Evolutionary conservation across 2,329 filamentous ascomycete species (phyloP).

Genomic region (Neophaeococcomyces aloes): DNA sequence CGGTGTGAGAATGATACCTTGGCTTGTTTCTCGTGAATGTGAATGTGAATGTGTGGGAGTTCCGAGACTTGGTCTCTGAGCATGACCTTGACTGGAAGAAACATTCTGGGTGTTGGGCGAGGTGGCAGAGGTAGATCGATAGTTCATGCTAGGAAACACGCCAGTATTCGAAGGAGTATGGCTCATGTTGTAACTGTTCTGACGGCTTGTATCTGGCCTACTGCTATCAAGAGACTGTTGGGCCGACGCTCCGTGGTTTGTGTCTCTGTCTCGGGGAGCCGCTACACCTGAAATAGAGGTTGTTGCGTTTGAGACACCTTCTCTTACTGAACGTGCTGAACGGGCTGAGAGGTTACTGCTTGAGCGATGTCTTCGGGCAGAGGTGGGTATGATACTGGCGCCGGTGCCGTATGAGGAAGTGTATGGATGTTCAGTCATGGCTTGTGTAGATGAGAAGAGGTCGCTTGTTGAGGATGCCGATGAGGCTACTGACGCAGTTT

Average conservation of each 20-base stretch:
- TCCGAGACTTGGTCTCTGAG: neutral
- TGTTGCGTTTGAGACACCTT: constrained; percentile 16
- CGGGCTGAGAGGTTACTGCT: constrained; percentile 44
- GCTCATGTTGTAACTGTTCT: constrained; percentile 20
- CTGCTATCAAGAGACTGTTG: constrained; percentile 17
- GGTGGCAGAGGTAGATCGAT: neutral
- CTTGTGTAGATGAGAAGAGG: constrained; percentile 26
- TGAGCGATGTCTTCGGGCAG: constrained; percentile 46
- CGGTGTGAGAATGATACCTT: neutral
- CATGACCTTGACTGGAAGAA: neutral
- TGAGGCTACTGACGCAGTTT: constrained; percentile 52
- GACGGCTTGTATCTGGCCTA: constrained; percentile 29
- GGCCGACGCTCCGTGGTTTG: constrained; percentile 10
- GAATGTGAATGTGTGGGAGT: neutral
- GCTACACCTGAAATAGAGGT: constrained; percentile 33
- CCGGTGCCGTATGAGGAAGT: constrained; percentile 21
- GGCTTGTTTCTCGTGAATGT: neutral
- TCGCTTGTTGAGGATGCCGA: constrained; percentile 48
- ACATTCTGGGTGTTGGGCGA: neutral
- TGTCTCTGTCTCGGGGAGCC: constrained; percentile 29
- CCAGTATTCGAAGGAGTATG: neutral
- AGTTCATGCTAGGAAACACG: neutral
- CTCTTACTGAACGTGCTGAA: constrained; percentile 25
- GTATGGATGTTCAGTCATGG: constrained; percentile 32
- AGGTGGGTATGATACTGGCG: constrained; percentile 39